Percentiles rank a stretch among this genome's conserved stretches.
Evolutionary conservation across 2,329 filamentous ascomycete species (phyloP).

Genomic region (Sporothrix variecibatus): DNA sequence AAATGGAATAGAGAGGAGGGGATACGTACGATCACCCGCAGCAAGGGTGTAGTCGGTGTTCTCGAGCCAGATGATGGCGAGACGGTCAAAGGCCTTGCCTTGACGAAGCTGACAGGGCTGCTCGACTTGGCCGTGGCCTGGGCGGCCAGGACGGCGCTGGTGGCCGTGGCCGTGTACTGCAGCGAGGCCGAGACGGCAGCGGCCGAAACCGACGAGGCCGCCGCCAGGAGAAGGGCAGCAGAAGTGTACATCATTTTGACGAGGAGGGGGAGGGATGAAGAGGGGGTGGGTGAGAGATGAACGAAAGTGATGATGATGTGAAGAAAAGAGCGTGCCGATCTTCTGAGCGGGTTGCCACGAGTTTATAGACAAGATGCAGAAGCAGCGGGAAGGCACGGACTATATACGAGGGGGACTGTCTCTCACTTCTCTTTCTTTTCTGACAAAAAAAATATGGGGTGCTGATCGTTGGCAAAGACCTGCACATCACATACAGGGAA

Average conservation of each 20-base stretch:
- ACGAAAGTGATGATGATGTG: background rate
- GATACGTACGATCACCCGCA: constrained; percentile 57
- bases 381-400: constrained; percentile 6
- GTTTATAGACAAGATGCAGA: background rate
- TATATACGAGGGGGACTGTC: constrained; percentile 1
- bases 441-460: background rate
- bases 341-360: constrained; percentile 1
- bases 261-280: background rate
- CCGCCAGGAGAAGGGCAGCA: constrained; percentile 26
- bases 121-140: constrained; percentile 61
- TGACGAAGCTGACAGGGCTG: constrained; percentile 63
- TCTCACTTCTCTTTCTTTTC: background rate
- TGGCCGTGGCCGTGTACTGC: constrained; percentile 54
- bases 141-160: constrained; percentile 54
- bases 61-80: constrained; percentile 75
- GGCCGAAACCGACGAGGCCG: constrained; percentile 27
- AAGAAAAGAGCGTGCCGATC: constrained; percentile 9
- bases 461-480: background rate
- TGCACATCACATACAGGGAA: background rate
- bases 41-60: constrained; percentile 71
- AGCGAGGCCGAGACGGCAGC: constrained; percentile 26
- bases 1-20: background rate
- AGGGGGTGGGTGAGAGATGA: background rate
- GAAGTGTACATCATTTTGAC: constrained; percentile 27
- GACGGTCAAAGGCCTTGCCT: constrained; percentile 71